Evolutionary conservation across 169 alveolate species (phyloP).

Genomic region (Plasmodium inui): DNA sequence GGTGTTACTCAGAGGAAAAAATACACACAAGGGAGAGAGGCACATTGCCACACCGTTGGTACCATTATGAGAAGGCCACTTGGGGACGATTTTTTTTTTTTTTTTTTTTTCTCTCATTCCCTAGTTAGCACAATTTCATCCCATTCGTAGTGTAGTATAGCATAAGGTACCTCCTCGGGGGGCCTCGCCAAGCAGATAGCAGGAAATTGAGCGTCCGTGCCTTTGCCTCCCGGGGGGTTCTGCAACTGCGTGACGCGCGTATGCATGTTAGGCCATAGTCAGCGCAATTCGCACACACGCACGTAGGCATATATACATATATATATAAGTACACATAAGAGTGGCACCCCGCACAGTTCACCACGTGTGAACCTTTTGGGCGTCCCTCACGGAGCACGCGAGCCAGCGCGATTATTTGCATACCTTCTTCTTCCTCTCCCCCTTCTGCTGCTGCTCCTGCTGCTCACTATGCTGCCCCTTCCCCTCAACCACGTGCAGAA

Average conservation of each 20-base stretch:
- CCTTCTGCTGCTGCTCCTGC: background rate
- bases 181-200: background rate
- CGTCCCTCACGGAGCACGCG: background rate
- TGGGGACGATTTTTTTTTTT: background rate
- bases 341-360: background rate
- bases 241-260: background rate
- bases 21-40: background rate
- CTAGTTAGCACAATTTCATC: background rate
- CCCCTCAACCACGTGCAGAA: conserved; percentile 8
- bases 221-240: too few species aligned
- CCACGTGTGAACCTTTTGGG: background rate
- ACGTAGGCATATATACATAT: too few species aligned
- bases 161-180: background rate
- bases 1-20: background rate
- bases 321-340: background rate
- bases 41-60: background rate
- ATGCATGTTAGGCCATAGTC: too few species aligned
- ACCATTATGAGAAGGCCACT: background rate
- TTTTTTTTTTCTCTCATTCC: background rate
- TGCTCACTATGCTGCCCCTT: background rate
- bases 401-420: background rate
- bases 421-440: background rate
- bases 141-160: background rate
- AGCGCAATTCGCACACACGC: too few species aligned
- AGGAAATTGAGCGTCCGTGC: too few species aligned